These are phyloP conservation scores for Marvania coccoides DNA, from an alignment of 139 green algal genomes.

Conservation along the genomic window DNA sequence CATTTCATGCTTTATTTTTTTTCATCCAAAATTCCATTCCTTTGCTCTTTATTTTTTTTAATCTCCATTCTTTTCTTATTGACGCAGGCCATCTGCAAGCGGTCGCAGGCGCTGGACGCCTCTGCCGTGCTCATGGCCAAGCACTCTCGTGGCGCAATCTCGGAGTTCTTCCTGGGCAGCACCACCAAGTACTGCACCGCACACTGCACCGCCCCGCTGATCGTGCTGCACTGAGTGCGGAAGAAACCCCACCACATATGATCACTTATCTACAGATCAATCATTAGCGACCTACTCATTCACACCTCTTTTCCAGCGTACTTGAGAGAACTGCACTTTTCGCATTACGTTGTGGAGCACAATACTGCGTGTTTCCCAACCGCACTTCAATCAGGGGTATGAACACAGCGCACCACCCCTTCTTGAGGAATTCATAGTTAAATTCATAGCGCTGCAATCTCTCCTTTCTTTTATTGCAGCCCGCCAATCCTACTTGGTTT, in stretches of 20 bases:
- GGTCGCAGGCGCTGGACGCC: slow-evolving; percentile 39
- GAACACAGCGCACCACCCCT: not conserved
- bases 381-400: no score
- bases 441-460: not conserved
- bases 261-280: no score
- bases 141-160: slow-evolving; percentile 35
- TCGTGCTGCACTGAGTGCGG: slow-evolving; percentile 47
- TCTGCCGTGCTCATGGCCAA: slow-evolving; percentile 48
- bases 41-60: not conserved
- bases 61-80: not conserved
- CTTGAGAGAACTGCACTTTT: no score
- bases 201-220: slow-evolving; percentile 44
- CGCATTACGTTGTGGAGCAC: no score
- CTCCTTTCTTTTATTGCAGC: not conserved
- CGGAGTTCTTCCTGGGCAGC: slow-evolving; percentile 55
- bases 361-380: no score
- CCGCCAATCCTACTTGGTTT: not conserved
- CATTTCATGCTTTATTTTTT: no score
- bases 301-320: no score
- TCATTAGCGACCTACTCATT: no score
- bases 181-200: slow-evolving; percentile 40
- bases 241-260: no score
- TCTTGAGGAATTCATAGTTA: not conserved
- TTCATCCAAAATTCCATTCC: no score
- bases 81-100: slow-evolving; percentile 40